These are phyloP conservation scores for Colletotrichum paranaense DNA, from an alignment of 2,329 filamentous ascomycete genomes.

Conservation along the genomic window DNA sequence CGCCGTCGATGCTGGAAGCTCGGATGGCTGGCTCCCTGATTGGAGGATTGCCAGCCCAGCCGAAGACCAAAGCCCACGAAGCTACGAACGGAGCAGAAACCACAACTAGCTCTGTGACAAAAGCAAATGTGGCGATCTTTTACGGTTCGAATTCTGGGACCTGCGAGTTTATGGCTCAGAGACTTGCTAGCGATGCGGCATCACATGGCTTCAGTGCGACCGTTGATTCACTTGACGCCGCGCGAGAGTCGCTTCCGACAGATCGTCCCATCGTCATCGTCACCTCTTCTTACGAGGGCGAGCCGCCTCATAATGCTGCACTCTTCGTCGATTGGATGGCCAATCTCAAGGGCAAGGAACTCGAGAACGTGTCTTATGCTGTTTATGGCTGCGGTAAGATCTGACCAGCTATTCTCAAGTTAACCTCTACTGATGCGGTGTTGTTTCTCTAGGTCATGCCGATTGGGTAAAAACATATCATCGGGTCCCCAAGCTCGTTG, in stretches of 20 bases:
- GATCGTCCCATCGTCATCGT: slow-evolving; percentile 71
- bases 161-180: slow-evolving; percentile 73
- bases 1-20: slow-evolving; percentile 55
- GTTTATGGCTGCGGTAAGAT: slow-evolving; percentile 72
- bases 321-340: slow-evolving; percentile 75
- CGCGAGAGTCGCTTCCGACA: slow-evolving; percentile 65
- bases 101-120: slow-evolving; percentile 7
- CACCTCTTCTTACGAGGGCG: slow-evolving; percentile 76
- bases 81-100: background rate
- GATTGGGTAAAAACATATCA: slow-evolving; percentile 75
- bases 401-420: accelerated
- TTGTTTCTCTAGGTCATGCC: slow-evolving; percentile 39
- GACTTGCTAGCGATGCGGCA: slow-evolving; percentile 65
- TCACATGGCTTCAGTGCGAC: slow-evolving; percentile 65
- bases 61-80: background rate
- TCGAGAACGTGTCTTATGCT: slow-evolving; percentile 68
- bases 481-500: slow-evolving; percentile 71
- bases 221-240: slow-evolving; percentile 67
- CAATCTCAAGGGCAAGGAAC: slow-evolving; percentile 54
- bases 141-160: slow-evolving; percentile 80
- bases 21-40: slow-evolving; percentile 50
- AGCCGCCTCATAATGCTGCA: slow-evolving; percentile 75
- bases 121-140: slow-evolving; percentile 65
- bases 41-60: slow-evolving; percentile 23
- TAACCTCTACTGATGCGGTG: accelerated